phyloP scores from a whole-genome alignment of 2,329 filamentous ascomycete genomes.

The Aspergillus intermedius region DNA sequence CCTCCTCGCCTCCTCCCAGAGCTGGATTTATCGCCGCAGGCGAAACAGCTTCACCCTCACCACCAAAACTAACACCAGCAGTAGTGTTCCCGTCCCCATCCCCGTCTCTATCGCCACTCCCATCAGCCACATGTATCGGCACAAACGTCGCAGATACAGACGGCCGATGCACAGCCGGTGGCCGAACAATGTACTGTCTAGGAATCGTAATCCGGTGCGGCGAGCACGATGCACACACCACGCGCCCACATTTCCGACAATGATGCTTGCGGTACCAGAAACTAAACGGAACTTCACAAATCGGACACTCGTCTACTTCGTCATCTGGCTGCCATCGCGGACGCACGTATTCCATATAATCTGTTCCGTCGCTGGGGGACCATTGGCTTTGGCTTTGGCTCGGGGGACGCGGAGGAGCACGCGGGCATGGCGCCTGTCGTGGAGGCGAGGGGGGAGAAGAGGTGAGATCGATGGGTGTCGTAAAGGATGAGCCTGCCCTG shows the following conservation, averaged over 20 bases:
- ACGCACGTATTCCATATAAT: conserved; percentile 45
- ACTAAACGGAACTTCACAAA: conserved; percentile 72
- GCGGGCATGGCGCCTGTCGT: conserved; percentile 1
- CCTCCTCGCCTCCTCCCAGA: conserved; percentile 60
- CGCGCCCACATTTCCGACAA: conserved; percentile 90
- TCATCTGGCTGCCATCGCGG: conserved; percentile 85
- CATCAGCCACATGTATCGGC: conserved; percentile 6
- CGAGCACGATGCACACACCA: conserved; percentile 84
- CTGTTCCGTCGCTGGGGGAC: conserved; percentile 2
- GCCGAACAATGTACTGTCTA: conserved; percentile 82
- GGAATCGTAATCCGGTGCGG: conserved; percentile 94
- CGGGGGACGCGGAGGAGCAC: conserved; percentile 6
- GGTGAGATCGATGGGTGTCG: conserved; percentile 26
- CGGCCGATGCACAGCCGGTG: conserved; percentile 48
- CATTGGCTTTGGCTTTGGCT: not conserved
- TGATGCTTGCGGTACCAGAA: conserved; percentile 89
- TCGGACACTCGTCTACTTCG: conserved; percentile 76
- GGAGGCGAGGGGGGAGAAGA: conserved; percentile 26
- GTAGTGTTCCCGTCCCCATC: not conserved
- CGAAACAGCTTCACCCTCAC: conserved; percentile 32
- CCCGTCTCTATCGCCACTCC: not conserved
- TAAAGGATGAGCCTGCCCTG: conserved; percentile 17
- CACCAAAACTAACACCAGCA: conserved; percentile 24
- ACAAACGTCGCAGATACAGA: conserved; percentile 35
- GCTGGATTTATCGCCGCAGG: conserved; percentile 38